A percentile compares a stretch with the other conserved stretches of the same genome.
phyloP scores from a whole-genome alignment of 2,329 filamentous ascomycete genomes.

The Ophioceras dolichostomum region DNA sequence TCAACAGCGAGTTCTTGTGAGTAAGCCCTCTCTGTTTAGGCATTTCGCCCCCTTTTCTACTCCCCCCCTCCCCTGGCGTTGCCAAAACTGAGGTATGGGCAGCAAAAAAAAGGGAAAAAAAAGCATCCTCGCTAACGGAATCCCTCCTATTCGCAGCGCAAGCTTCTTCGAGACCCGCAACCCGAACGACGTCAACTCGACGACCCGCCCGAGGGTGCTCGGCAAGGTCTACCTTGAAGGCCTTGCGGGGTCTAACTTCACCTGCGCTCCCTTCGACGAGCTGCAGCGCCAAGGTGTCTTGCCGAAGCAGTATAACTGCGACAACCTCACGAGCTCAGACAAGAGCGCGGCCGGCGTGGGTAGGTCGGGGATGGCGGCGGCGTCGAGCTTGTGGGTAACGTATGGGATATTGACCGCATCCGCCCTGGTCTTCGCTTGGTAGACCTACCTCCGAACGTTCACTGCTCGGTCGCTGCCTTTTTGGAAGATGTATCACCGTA shows the following conservation, averaged over 20 bases:
- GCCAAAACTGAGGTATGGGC: too few species aligned
- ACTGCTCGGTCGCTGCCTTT: too few species aligned
- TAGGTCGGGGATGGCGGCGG: too few species aligned
- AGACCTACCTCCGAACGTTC: too few species aligned
- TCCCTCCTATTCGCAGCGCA: background rate
- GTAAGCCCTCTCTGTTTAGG: background rate
- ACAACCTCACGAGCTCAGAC: too few species aligned
- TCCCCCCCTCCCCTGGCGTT: background rate
- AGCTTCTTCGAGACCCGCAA: background rate
- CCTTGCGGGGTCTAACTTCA: background rate
- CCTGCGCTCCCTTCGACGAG: background rate
- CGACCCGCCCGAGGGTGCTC: background rate
- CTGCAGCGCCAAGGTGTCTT: background rate
- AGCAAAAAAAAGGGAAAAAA: background rate
- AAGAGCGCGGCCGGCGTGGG: background rate
- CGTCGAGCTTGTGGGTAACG: too few species aligned
- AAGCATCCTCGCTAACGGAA: background rate
- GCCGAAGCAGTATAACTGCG: background rate
- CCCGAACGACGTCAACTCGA: background rate
- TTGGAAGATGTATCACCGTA: too few species aligned
- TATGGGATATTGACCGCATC: too few species aligned
- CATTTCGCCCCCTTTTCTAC: background rate
- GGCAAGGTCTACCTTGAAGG: background rate
- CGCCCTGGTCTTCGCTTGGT: too few species aligned
- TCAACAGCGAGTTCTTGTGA: background rate